phyloP scores from a whole-genome alignment of 2,329 filamentous ascomycete species.

The Colletotrichum coccodes region DNA sequence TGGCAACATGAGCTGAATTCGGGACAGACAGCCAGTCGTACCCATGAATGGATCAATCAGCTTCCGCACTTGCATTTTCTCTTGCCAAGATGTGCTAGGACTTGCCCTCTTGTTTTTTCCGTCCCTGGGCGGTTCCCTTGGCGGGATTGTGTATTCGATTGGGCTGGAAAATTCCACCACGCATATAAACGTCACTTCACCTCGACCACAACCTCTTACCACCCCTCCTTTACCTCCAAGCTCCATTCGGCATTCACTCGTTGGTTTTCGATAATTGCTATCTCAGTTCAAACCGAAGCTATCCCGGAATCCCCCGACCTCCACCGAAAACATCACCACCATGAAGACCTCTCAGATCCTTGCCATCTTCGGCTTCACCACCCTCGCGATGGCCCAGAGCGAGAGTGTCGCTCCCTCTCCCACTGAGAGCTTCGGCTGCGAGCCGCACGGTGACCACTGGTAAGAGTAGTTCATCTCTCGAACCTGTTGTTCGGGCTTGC shows the following conservation, averaged over 20 bases:
- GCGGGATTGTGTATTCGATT: not conserved
- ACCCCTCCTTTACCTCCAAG: not conserved
- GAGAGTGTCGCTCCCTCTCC: slow-evolving; percentile 43
- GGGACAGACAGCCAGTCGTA: not conserved
- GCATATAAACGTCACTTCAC: slow-evolving; percentile 10
- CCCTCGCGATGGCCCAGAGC: slow-evolving; percentile 24
- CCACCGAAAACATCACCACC: not conserved
- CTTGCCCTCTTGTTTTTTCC: not conserved
- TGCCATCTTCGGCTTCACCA: slow-evolving; percentile 26
- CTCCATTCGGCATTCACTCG: too few species aligned
- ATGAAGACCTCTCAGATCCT: slow-evolving; percentile 33
- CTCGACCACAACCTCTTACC: not conserved
- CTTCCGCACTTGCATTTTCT: not conserved
- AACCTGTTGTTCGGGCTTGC: too few species aligned
- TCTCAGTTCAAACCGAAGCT: not conserved
- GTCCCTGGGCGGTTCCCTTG: not conserved
- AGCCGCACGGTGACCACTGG: slow-evolving; percentile 53
- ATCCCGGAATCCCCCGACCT: not conserved
- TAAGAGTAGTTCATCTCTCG: too few species aligned
- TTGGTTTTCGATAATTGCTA: not conserved
- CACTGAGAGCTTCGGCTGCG: slow-evolving; percentile 47
- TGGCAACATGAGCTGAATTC: slow-evolving; percentile 1
- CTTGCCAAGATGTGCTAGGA: not conserved
- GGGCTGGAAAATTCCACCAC: not conserved
- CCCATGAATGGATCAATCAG: not conserved